Evolutionary conservation across 106 monocot genomes (phyloP), one percentile per base, ranked within the genome.

Genomic region (Allium cepa): DNA sequence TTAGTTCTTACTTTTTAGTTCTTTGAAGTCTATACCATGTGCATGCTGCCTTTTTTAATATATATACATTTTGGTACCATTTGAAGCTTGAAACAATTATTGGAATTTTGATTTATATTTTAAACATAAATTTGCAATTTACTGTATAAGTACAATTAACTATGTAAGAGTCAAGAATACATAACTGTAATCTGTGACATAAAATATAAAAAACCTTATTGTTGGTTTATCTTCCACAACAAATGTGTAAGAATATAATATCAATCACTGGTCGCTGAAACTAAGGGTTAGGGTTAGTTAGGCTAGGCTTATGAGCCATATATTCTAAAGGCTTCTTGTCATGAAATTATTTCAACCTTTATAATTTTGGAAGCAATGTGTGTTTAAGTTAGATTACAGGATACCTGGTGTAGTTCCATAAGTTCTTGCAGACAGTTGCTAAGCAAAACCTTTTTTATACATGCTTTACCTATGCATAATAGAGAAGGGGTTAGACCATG

Each of bases 331-430:
- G 8, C 59, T 18, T 59, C 59, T 17, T 59, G 27, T n/a, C 61
- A 28, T 28, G n/a, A 9, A 62, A 26, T 6, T 45, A 62, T 36
- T 12, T 7, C 5, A 62, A 62, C 36, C 36, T 11, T 36, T 28
- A 62, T 6, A 28, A 64, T 47, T 17, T 10, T 16, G 64, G 48
- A 64, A 65, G 17, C 65, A 11, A 61, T 27, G 26, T 28, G 12
- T 46, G 17, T n/a, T 51, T n/a, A 46, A 56, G 46, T 36, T 36
- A 0, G 36, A 68, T 14, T 3, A 49, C 47, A 53, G 17, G 46
- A 17, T 81, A 90, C 95, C 95, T 96, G 95, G 81, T 97, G 97
- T n/a, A 97, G 80, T 79, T 97, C 97, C 97, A 97, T 97, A 73
- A 97, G 89, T 74, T 97, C 97, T 77, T 97, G 97, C 47, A 97